These are phyloP conservation scores for Picea sitchensis DNA, from an alignment of 75 land plant genomes.

Conservation along the genomic window DNA sequence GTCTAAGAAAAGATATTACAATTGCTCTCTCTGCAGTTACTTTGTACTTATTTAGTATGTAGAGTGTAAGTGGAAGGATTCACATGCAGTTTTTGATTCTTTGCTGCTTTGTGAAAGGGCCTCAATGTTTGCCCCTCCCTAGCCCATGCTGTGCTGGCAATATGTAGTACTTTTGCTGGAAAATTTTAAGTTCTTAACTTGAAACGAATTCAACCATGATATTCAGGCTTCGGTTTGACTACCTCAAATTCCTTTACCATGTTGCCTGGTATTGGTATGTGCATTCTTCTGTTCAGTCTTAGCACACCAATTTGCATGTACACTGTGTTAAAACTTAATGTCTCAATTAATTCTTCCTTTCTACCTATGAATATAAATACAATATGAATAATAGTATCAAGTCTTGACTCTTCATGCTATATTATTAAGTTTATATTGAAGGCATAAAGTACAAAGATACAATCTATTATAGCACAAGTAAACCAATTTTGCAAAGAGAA, in stretches of 20 bases:
- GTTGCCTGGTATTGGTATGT: neutral
- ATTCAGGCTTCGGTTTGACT: neutral
- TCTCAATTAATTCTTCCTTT: no score
- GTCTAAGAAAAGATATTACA: neutral
- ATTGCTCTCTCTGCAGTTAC: neutral
- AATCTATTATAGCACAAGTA: no score
- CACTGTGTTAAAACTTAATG: neutral
- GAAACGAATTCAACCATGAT: neutral
- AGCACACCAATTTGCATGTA: neutral
- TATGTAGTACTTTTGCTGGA: neutral
- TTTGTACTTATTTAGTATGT: neutral
- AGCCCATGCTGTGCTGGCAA: neutral
- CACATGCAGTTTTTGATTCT: neutral
- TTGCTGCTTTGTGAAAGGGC: neutral
- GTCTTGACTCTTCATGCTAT: no score
- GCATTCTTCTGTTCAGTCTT: neutral
- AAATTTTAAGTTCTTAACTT: neutral
- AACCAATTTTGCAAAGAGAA: no score
- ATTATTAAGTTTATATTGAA: no score
- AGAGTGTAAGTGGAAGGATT: neutral
- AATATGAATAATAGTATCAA: no score
- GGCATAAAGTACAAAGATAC: no score
- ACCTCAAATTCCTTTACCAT: neutral
- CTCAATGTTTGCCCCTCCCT: neutral
- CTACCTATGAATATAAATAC: no score